These are phyloP conservation scores for Pholiota microspora DNA, from an alignment of 768 basidiomycete genomes.

Conservation along the genomic window DNA sequence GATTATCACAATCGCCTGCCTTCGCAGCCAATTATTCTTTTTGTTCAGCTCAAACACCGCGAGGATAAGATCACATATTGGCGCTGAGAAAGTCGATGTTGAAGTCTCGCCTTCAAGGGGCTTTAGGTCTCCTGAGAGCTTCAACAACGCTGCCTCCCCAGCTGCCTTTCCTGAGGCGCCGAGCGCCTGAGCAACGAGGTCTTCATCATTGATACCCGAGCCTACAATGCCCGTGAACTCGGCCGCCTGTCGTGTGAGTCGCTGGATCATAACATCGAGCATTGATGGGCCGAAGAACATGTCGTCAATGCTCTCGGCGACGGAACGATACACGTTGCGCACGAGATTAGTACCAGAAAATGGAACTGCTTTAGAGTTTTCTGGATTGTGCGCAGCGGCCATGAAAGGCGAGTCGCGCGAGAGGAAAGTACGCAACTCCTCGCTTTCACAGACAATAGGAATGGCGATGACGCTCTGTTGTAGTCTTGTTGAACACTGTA, in stretches of 20 bases:
- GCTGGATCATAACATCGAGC: conserved; percentile 92
- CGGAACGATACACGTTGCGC: conserved; percentile 84
- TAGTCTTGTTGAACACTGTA: neutral
- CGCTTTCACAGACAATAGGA: conserved; percentile 76
- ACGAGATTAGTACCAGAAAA: conserved; percentile 79
- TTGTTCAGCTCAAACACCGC: conserved; percentile 95
- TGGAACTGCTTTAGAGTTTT: conserved; percentile 38
- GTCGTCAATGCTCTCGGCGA: conserved; percentile 94
- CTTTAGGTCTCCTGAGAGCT: conserved; percentile 75
- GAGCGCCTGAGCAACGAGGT: conserved; percentile 77
- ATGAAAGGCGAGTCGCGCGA: conserved; percentile 86
- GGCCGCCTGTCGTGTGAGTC: conserved; percentile 85
- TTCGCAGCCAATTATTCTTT: conserved; percentile 93
- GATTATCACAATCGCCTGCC: conserved; percentile 95
- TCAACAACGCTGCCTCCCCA: conserved; percentile 68
- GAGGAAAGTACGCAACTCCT: conserved; percentile 80
- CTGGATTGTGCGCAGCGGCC: conserved; percentile 42
- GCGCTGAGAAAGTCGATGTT: conserved; percentile 84
- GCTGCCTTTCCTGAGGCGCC: conserved; percentile 64
- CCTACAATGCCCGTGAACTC: conserved; percentile 85
- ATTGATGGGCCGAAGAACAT: conserved; percentile 96
- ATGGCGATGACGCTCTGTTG: conserved; percentile 69
- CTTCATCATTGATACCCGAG: conserved; percentile 77
- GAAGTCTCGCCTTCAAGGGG: conserved; percentile 87
- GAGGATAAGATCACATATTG: conserved; percentile 91